phyloP scores from a whole-genome alignment of 139 green algal genomes.

The Ettlia oleoabundans region DNA sequence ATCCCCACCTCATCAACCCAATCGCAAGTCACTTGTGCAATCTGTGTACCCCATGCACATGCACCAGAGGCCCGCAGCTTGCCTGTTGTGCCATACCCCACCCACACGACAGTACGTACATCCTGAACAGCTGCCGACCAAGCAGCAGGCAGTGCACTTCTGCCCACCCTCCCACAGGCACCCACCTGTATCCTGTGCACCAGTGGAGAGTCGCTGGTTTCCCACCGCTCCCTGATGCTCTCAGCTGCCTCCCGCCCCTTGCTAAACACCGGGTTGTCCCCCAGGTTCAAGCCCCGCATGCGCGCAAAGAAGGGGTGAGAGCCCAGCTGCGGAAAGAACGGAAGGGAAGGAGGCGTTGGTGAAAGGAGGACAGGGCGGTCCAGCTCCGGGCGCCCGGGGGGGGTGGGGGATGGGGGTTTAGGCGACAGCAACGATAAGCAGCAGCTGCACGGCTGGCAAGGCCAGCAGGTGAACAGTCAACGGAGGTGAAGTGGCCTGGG shows the following conservation, averaged over 20 bases:
- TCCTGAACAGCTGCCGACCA: not conserved
- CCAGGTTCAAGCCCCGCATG: conserved; percentile 38
- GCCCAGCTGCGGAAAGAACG: conserved; percentile 42
- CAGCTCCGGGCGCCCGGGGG: no score
- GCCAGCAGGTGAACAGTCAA: not conserved
- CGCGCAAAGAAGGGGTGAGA: conserved; percentile 59
- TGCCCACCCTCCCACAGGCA: not conserved
- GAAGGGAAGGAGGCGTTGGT: not conserved
- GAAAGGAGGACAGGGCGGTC: not conserved
- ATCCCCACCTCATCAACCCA: no score
- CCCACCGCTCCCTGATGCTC: conserved; percentile 88
- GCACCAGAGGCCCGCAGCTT: no score
- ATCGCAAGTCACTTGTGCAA: no score
- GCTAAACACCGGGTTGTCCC: conserved; percentile 36
- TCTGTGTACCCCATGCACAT: no score
- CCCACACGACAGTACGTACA: no score
- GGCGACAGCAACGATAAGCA: no score
- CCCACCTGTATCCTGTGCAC: conserved; percentile 91
- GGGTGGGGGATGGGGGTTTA: no score
- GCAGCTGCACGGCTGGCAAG: not conserved
- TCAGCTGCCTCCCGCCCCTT: conserved; percentile 82
- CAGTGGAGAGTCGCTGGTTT: conserved; percentile 90
- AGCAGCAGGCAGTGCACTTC: not conserved
- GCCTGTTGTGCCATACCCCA: no score
- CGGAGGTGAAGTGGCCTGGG: not conserved